Base-by-base conservation (phyloP, 257 asterid genomes). In the Catharanthus roseus region DNA sequence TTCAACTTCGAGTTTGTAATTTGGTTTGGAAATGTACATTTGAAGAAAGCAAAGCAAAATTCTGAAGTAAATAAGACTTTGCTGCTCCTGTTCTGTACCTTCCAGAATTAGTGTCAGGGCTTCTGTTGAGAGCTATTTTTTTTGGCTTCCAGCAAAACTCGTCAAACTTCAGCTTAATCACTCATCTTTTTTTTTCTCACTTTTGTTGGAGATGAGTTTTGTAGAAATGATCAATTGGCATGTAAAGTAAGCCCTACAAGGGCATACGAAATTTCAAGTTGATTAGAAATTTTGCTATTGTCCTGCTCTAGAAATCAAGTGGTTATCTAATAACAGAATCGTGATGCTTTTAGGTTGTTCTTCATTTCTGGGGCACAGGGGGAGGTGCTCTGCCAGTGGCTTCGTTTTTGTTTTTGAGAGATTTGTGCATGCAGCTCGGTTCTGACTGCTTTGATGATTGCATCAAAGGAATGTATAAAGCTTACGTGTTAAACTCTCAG, bases 291-390 rank as follows among this genome's bases (percentile, higher is more conserved):
- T 26, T 41, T 65, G 11, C 29, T 23, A 21, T 65, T 65, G 24
- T 65, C 33, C 16, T 41, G 11, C n/a, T 47, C 3, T 68, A 6
- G 29, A 49, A 3, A 19, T 29, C 19, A 19, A 36, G 21, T 45
- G 55, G 36, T 26, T 45, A 36, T 51, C 45, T 60, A 50, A 54
- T 38, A 39, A 33, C n/a, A 18, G 36, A 55, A 10, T 49, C 36
- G 29, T 51, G 39, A 49, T 74, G 41, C 21, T 80, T 83, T 58
- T 89, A 91, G 97, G 97, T 83, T 78, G 91, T 89, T 68, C 93
- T 89, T 82, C 97, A 95, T 87, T 95, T 89, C 77, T 95, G 97
- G 97, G 97, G 97, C 71, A 91, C 97, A 0, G 97, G 96, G 23
- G 89, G 92, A 34, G 96, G 97, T 67, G 95, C 93, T 69, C 88